These are phyloP conservation scores for Tolypocladium amazonense DNA, from an alignment of 2,329 filamentous ascomycete genomes.

Conservation along the genomic window DNA sequence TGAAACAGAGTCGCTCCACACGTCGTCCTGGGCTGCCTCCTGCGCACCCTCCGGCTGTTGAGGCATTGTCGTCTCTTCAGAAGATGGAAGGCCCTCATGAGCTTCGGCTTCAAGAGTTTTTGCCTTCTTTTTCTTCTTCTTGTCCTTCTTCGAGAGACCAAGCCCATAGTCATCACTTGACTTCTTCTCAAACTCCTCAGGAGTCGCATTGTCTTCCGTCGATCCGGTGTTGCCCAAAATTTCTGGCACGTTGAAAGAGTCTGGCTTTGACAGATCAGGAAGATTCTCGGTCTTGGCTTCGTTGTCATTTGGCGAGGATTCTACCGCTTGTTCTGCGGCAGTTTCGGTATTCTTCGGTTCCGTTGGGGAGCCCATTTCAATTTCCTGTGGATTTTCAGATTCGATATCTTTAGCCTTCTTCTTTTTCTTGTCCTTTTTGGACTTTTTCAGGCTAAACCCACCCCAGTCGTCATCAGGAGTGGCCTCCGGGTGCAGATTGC, in stretches of 20 bases:
- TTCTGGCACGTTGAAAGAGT: slow-evolving; percentile 3
- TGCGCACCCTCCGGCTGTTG: slow-evolving; percentile 5
- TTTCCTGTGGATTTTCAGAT: slow-evolving; percentile 17
- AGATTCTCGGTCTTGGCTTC: slow-evolving; percentile 8
- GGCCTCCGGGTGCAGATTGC: slow-evolving; percentile 11
- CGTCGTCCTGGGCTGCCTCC: slow-evolving; percentile 1
- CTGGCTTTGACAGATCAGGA: background rate
- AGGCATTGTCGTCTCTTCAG: slow-evolving; percentile 2
- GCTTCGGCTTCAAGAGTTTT: slow-evolving; percentile 6
- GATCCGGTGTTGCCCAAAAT: slow-evolving; percentile 7
- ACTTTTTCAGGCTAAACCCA: slow-evolving; percentile 16
- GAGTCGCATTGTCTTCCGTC: background rate
- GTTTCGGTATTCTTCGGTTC: slow-evolving; percentile 8
- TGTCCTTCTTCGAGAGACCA: slow-evolving; percentile 15
- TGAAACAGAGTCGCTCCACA: slow-evolving; percentile 6
- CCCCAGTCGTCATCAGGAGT: slow-evolving; percentile 18
- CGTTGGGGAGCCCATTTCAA: slow-evolving; percentile 10
- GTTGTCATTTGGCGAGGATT: slow-evolving; percentile 4
- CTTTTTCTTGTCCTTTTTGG: slow-evolving; percentile 22
- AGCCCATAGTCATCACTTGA: slow-evolving; percentile 3
- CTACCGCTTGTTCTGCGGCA: slow-evolving; percentile 9
- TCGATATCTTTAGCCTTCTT: slow-evolving; percentile 21
- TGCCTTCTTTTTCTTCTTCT: slow-evolving; percentile 17
- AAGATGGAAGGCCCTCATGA: slow-evolving; percentile 6
- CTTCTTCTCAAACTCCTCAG: slow-evolving; percentile 2